A percentile compares a stretch with the other conserved stretches of the same genome.
These are phyloP conservation scores for Colletotrichum orchidophilum DNA, from an alignment of 2,329 filamentous ascomycete species.

Conservation along the genomic window DNA sequence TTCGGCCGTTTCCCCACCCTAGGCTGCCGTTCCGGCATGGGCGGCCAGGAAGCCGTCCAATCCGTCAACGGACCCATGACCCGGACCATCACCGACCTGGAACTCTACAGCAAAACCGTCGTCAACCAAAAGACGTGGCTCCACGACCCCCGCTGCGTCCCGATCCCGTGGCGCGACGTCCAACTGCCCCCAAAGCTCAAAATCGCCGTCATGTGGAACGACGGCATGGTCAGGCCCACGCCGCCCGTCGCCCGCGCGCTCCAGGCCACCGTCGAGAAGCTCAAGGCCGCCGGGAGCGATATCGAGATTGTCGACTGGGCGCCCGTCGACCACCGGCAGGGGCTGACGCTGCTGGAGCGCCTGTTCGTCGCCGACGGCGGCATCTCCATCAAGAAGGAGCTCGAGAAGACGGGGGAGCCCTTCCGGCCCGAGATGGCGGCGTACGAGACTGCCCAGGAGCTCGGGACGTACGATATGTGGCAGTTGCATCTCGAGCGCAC, in stretches of 20 bases:
- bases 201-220: constrained; percentile 72
- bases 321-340: constrained; percentile 51
- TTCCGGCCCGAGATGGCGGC: constrained; percentile 48
- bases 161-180: constrained; percentile 62
- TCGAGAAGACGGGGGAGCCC: constrained; percentile 54
- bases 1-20: constrained; percentile 68
- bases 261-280: constrained; percentile 49
- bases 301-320: constrained; percentile 63
- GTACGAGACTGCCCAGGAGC: constrained; percentile 46
- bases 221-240: constrained; percentile 71
- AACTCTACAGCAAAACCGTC: constrained; percentile 62
- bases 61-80: constrained; percentile 73
- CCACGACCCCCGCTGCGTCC: constrained; percentile 64
- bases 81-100: constrained; percentile 63
- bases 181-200: constrained; percentile 53
- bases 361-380: constrained; percentile 62
- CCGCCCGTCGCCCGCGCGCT: constrained; percentile 71
- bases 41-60: constrained; percentile 71
- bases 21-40: constrained; percentile 63
- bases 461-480: constrained; percentile 58
- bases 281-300: constrained; percentile 58
- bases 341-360: constrained; percentile 47
- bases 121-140: constrained; percentile 65
- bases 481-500: constrained; percentile 55
- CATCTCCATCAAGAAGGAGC: constrained; percentile 48